Base-by-base conservation (phyloP, 169 alveolate genomes). In the Eimeria tenella region DNA sequence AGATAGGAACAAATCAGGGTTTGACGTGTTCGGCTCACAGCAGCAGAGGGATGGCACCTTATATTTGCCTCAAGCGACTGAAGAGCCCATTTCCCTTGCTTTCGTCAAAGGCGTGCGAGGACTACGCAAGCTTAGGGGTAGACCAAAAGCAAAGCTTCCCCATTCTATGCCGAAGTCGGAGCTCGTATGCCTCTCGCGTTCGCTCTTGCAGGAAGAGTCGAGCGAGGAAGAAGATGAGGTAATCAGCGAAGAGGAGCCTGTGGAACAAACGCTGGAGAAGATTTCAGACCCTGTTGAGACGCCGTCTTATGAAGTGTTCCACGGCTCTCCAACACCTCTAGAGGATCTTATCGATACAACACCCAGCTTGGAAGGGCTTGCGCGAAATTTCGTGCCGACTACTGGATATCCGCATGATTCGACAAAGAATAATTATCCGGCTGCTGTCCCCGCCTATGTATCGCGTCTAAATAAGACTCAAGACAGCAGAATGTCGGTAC, bases 291-390 rank as follows among this genome's bases (percentile, higher is more conserved):
- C 60, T 21, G 9, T 82, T 25, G 90, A 58, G 25, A 55, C 10
- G n/a, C 90, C 90, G 58, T 82, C 90, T 11, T 82, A 82, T n/a
- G 90, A 82, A 68, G 25, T 82, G 6, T 82, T 55, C 56, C 90
- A 82, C 31, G 62, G 19, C 75, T 55, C 90, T 23, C 90, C 90
- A 9, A 82, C 90, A 82, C 90, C 90, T 23, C 75, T 73, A 13
- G 90, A 82, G n/a, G 90, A 82, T 68, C 90, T 82, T 19, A 73
- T 82, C 31, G 90, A 82, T 52, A 68, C 90, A 19, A 82, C 90
- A 42, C 90, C 90, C 19, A 82, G 75, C 49, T 82, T 82, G 73
- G 74, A 82, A 55, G 70, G 49, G 31, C 90, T 82, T 25, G 25
- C 73, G 55, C 90, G 73, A 55, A 82, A 60, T 73, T 82, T 82